These are phyloP conservation scores for Colletotrichum sp. DNA, from an alignment of 2,329 filamentous ascomycete species.

Conservation along the genomic window DNA sequence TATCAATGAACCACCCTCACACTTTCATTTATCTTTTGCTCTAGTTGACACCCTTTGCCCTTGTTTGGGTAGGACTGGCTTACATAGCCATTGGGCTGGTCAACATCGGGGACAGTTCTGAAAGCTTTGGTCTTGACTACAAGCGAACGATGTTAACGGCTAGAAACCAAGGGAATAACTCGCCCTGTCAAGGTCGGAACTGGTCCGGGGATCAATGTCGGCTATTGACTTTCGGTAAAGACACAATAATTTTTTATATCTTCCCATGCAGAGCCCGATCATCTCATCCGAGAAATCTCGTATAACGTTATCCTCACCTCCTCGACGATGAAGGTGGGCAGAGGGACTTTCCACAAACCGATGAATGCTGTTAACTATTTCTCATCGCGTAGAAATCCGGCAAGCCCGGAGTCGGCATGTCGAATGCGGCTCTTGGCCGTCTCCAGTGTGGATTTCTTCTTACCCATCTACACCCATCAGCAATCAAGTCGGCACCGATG, in stretches of 20 bases:
- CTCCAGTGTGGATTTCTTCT: background rate
- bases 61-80: background rate
- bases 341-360: background rate
- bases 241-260: background rate
- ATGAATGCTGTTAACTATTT: background rate
- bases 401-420: background rate
- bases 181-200: background rate
- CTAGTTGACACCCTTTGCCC: background rate
- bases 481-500: background rate
- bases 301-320: background rate
- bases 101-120: background rate
- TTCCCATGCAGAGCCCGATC: background rate
- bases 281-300: background rate
- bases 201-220: background rate
- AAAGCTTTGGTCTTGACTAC: background rate
- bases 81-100: background rate
- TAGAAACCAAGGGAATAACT: background rate
- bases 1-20: conserved; percentile 2
- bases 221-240: background rate
- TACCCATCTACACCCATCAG: background rate
- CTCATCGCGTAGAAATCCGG: background rate
- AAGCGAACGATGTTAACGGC: background rate
- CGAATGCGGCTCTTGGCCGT: background rate
- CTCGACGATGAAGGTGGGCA: background rate
- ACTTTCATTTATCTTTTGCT: background rate